phyloP scores from a whole-genome alignment of 495 filamentous ascomycete genomes.

The Podospora pseudocomata region DNA sequence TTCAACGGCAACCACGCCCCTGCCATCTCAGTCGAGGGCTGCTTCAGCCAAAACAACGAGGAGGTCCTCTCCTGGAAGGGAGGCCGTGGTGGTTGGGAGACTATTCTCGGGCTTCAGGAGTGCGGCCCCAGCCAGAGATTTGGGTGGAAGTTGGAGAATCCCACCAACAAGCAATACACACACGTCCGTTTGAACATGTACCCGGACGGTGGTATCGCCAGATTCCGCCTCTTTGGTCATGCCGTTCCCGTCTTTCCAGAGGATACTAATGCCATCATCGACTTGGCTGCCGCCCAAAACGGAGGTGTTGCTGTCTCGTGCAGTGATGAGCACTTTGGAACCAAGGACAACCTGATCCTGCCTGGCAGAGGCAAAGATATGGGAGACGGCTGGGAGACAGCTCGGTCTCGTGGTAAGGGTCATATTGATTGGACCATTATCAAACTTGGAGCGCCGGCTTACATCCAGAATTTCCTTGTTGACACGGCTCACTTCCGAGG shows the following conservation, averaged over 20 bases:
- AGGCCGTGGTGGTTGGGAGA: slow-evolving; percentile 62
- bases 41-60: slow-evolving; percentile 58
- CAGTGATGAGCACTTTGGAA: slow-evolving; percentile 85
- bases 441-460: slow-evolving; percentile 66
- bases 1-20: slow-evolving; percentile 88
- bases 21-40: slow-evolving; percentile 76
- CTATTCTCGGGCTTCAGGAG: slow-evolving; percentile 63
- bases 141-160: slow-evolving; percentile 65
- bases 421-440: slow-evolving; percentile 88
- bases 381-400: slow-evolving; percentile 95
- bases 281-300: slow-evolving; percentile 77
- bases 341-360: slow-evolving; percentile 75
- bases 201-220: slow-evolving; percentile 89
- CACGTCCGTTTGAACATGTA: slow-evolving; percentile 88
- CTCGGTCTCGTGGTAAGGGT: slow-evolving; percentile 66
- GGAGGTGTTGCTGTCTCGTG: slow-evolving; percentile 73
- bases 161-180: slow-evolving; percentile 65
- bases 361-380: slow-evolving; percentile 86
- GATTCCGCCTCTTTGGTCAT: slow-evolving; percentile 77
- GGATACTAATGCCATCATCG: slow-evolving; percentile 61
- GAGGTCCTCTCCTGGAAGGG: slow-evolving; percentile 57
- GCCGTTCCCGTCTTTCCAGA: slow-evolving; percentile 69
- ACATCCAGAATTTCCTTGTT: slow-evolving; percentile 67
- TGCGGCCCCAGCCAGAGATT: slow-evolving; percentile 76
- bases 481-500: slow-evolving; percentile 90